Percentiles rank a stretch among this genome's conserved stretches.
These are phyloP conservation scores for Achaetomium macrosporum DNA, from an alignment of 2,329 filamentous ascomycete species.

Conservation along the genomic window DNA sequence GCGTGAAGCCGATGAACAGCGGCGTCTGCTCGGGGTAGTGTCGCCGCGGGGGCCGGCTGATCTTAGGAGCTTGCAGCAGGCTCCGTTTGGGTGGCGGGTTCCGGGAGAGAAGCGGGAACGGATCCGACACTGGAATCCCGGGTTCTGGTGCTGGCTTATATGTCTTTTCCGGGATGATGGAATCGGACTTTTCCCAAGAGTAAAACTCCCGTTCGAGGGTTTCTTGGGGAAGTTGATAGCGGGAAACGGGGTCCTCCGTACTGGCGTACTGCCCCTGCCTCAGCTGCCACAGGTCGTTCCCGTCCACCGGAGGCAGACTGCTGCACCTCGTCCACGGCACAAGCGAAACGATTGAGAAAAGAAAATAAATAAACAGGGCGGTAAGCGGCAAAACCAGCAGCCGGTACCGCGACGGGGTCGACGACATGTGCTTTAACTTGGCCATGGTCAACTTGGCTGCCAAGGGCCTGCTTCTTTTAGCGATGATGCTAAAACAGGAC, in stretches of 20 bases:
- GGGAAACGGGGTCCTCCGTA: too few species aligned
- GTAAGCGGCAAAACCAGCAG: conserved; percentile 1
- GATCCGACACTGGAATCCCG: conserved; percentile 31
- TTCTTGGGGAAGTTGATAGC: conserved; percentile 1
- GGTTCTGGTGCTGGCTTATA: conserved; percentile 30
- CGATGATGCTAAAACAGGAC: too few species aligned
- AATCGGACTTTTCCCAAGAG: conserved; percentile 13
- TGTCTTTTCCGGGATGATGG: conserved; percentile 22
- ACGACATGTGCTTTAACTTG: conserved; percentile 7
- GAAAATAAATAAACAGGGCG: conserved; percentile 2
- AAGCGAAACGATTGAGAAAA: too few species aligned
- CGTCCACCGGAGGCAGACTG: too few species aligned
- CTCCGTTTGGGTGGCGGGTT: conserved; percentile 25
- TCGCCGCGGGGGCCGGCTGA: conserved; percentile 31
- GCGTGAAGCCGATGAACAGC: conserved; percentile 47
- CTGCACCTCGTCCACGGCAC: too few species aligned
- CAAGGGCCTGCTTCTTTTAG: not conserved
- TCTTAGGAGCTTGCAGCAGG: conserved; percentile 23
- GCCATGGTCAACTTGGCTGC: not conserved
- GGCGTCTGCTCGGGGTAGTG: conserved; percentile 35
- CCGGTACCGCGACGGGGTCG: conserved; percentile 12
- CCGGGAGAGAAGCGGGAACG: conserved; percentile 34
- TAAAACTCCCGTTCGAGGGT: conserved; percentile 14
- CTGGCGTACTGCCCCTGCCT: too few species aligned
- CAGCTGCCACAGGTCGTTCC: too few species aligned